Conservation (phyloP, 805 yeast genomes). For the Candida verbasci region DNA sequence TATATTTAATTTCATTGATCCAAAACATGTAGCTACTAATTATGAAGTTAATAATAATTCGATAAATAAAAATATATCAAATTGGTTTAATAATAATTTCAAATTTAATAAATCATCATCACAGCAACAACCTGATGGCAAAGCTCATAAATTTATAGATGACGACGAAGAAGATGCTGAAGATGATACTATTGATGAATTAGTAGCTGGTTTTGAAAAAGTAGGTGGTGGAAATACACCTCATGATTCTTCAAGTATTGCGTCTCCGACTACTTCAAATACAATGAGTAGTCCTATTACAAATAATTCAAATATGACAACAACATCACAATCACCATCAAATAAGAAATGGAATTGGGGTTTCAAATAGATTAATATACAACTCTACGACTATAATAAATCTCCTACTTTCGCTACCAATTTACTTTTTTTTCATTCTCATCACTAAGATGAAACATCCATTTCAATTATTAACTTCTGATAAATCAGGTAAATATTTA, state of each 20-base stretch:
- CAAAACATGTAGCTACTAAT: slow-evolving; percentile 27
- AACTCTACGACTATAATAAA: no score
- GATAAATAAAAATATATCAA: slow-evolving; percentile 14
- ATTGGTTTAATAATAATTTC: slow-evolving; percentile 20
- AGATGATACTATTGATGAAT: neutral
- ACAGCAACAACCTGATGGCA: slow-evolving; percentile 13
- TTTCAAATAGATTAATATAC: slow-evolving; percentile 3
- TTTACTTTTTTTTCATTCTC: neutral
- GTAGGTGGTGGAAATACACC: no score
- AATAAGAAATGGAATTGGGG: slow-evolving; percentile 5
- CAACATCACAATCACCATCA: neutral
- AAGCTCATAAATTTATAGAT: slow-evolving; percentile 19
- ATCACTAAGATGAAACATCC: slow-evolving; percentile 57
- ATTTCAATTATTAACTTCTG: slow-evolving; percentile 53
- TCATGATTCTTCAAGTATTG: neutral
- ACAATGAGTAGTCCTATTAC: neutral
- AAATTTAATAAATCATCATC: slow-evolving; percentile 10
- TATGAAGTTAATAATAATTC: slow-evolving; percentile 6
- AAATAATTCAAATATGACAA: neutral
- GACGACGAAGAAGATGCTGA: slow-evolving; percentile 3
- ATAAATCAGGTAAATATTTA: slow-evolving; percentile 41
- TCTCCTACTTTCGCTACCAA: no score
- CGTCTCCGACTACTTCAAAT: neutral
- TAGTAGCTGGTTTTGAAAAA: slow-evolving; percentile 6
- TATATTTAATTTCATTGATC: slow-evolving; percentile 39